Evolutionary conservation across 176 grass and related monocot species (phyloP), one percentile per base, ranked within the genome.

Genomic region (Musa acuminata): DNA sequence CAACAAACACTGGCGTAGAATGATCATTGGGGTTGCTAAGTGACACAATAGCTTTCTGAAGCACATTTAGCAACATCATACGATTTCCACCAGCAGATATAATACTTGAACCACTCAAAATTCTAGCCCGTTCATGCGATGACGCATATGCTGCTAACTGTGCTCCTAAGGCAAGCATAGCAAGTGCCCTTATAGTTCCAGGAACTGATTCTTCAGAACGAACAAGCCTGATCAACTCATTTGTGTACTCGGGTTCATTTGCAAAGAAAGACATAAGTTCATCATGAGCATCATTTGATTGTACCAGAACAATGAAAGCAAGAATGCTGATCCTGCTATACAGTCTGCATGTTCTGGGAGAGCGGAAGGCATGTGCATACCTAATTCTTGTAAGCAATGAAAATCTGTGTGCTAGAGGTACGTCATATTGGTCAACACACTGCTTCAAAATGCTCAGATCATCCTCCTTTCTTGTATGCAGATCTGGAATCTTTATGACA

Each of bases 261-360:
- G 95, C 92, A 88, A 99, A 99, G 75, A 94, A 94, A 71, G 86
- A 99, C 69, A 86, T 85, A 60, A 98, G 90, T 78, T 98, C 90
- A 66, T 98, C 90, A 78, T 90, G 84, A 55, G 94, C 90, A 85
- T 98, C 95, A 58, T 87, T 91, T 43, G 95, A 99, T 79, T 99
- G 95, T 60, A 99, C 95, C 11, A 99, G 81, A 64, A 91, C 86
- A 78, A 99, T 94, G 72, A 99, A 99, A 13, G 95, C 79, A 79
- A 99, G 95, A 74, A 99, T 88, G 82, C 90, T 99, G 82, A 99
- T 99, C 77, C 85, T 89, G 76, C 88, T 99, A 78, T 94, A 99
- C 20, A 87, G 49, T 78, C 95, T 84, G 72, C 86, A 91, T 58
- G 78, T 85, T 80, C 84, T 84, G 27, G 84, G 49, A 5, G 86